Base-by-base conservation (phyloP, 352 stramenopile genomes). In the Globisporangium uncinulatum region DNA sequence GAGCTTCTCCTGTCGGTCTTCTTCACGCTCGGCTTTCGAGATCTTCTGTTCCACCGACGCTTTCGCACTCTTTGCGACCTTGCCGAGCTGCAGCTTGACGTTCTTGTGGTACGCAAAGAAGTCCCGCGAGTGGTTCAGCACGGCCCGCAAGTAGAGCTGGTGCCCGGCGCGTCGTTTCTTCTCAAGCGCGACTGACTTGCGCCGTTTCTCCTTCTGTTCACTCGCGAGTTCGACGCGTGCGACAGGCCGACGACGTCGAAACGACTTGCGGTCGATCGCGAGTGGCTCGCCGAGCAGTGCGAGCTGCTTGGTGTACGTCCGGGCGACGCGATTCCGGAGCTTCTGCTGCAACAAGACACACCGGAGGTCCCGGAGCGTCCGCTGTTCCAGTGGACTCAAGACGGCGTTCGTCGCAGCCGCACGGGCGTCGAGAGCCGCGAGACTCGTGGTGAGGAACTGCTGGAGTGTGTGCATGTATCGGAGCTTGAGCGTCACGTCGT, bases 21-120 rank as follows among this genome's bases (percentile, higher is more conserved):
- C 86, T 57, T 95, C 86, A 3, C 86, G 83, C 49, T 95, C 86
- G 0, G 79, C 78, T 59, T 90, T 92, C 20, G 78, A 87, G 14
- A 76, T 74, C 32, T 76, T 81, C 54, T 89, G 76, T 45, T 94
- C 86, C 32, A 95, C 74, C 43, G 88, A 85, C 10, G 69, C 75
- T 66, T 95, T 95, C 1, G 79, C 86, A 0, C 59, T 71, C 52
- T 87, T 86, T 0, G 86, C 71, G 2, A 71, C 85, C 47, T 92
- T 92, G 43, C 71, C 76, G 1, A 86, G 59, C 47, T 89, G 79
- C 14, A 69, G 64, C 60, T 93, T 92, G 36, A 87, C 78, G 45
- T 92, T 87, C 68, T 92, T 92, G 67, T 95, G 86, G 56, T 83
- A 94, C n/a, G 74, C 69, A 32, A 90, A 90, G 43, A 95, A 95